Percentiles rank a stretch among this genome's conserved stretches.
phyloP scores from a whole-genome alignment of 192 early-diverging fungal species.

The Coemansia sp. region DNA sequence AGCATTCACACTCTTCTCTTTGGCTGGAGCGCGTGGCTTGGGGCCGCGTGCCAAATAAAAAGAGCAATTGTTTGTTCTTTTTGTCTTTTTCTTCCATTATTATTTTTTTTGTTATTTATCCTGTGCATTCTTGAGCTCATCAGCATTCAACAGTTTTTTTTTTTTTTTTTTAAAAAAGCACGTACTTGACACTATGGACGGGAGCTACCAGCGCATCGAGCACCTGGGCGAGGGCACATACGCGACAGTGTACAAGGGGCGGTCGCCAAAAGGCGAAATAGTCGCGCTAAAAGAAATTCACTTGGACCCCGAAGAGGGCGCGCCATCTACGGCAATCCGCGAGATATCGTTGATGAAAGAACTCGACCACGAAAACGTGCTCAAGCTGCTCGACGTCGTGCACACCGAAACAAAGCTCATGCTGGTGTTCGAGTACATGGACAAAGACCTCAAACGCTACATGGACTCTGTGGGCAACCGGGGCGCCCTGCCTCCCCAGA shows the following conservation, averaged over 20 bases:
- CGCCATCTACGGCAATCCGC: conserved; percentile 95
- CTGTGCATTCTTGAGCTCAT: neutral
- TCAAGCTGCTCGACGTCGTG: conserved; percentile 78
- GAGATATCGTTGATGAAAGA: conserved; percentile 99
- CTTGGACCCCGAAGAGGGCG: conserved; percentile 87
- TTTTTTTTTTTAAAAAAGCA: conserved; percentile 1
- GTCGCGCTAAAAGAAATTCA: conserved; percentile 97
- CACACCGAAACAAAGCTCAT: conserved; percentile 83
- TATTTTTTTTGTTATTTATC: neutral
- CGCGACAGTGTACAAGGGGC: conserved; percentile 85
- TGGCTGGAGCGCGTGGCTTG: too few species aligned
- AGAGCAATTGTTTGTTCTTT: too few species aligned
- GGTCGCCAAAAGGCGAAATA: conserved; percentile 73
- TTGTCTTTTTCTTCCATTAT: neutral
- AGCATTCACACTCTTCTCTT: neutral
- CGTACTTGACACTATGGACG: conserved; percentile 25
- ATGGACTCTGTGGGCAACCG: conserved; percentile 73
- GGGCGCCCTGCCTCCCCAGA: conserved; percentile 60
- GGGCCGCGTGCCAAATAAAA: too few species aligned
- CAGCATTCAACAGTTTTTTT: neutral
- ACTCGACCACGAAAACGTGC: conserved; percentile 88
- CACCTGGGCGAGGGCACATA: conserved; percentile 98
- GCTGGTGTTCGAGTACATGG: conserved; percentile 86
- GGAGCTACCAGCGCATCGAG: conserved; percentile 73
- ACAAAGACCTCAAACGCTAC: conserved; percentile 83